Evolutionary conservation across 2,329 filamentous ascomycete genomes (phyloP), one percentile per base, ranked within the genome.

Genomic region (Amauroascus niger): DNA sequence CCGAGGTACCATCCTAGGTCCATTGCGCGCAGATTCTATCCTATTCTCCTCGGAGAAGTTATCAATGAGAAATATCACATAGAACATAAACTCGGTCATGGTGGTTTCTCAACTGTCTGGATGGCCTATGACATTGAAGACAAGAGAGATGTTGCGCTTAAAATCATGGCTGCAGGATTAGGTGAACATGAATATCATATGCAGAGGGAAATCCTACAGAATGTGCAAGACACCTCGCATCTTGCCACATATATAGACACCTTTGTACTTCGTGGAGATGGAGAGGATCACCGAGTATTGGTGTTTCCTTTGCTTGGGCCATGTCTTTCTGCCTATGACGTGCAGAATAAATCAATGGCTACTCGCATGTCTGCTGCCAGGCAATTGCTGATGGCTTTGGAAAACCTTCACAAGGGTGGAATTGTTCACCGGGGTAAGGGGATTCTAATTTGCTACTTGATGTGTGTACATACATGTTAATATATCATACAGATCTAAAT

Each of bases 321-420:
- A 18, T 40, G n/a, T 4, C 37, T 40, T 40, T 16, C n/a, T 40
- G n/a, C 3, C 5, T 20, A 11, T 40, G 11, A 3, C 3, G 16
- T 7, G 6, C 3, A 40, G 16, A 40, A 20, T 18, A 30, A 30
- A 30, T 30, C 26, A 30, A 30, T 30, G 26, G 26, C 26, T 9
- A 30, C 26, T 30, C 26, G 59, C 35, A 66, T 66, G 62, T 65
- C 59, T 39, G 60, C 63, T 46, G 63, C 63, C 50, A 58, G 44
- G 32, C 60, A 66, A 58, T 59, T 65, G 53, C 52, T 66, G 32
- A 51, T 58, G 55, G 58, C 59, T 2, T 47, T 64, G 46, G 60
- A 60, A 49, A 61, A 37, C 43, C 53, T 65, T 57, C 61, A 65
- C 49, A 37, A 61, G 47, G 62, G 62, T 24, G 60, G 62, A 53